These are phyloP conservation scores for Suillus alpinus DNA, from an alignment of 768 basidiomycete genomes.

Conservation along the genomic window DNA sequence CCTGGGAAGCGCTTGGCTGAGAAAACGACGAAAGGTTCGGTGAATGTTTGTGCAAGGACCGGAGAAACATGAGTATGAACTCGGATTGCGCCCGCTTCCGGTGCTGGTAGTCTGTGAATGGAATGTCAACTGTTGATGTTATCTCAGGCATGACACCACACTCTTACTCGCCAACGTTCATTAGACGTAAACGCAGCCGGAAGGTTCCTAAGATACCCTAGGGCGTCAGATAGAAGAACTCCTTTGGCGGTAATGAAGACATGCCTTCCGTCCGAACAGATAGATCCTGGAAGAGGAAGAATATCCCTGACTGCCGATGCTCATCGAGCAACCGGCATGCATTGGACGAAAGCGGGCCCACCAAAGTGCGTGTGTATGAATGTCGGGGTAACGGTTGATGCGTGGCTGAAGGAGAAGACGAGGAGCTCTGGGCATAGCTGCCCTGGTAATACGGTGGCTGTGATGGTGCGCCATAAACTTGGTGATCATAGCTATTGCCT, in stretches of 20 bases:
- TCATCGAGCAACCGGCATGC: slow-evolving; percentile 84
- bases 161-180: slow-evolving; percentile 90
- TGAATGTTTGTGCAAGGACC: slow-evolving; percentile 81
- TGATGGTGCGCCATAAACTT: slow-evolving; percentile 24
- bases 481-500: slow-evolving; percentile 17
- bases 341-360: slow-evolving; percentile 85
- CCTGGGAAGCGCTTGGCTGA: slow-evolving; percentile 95
- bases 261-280: slow-evolving; percentile 91
- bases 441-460: slow-evolving; percentile 30
- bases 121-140: slow-evolving; percentile 18
- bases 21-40: slow-evolving; percentile 81
- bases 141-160: slow-evolving; percentile 10
- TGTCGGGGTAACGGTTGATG: slow-evolving; percentile 56
- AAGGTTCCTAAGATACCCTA: slow-evolving; percentile 60
- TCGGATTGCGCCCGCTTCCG: slow-evolving; percentile 60
- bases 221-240: slow-evolving; percentile 19
- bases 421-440: slow-evolving; percentile 21
- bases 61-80: slow-evolving; percentile 71
- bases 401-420: slow-evolving; percentile 28
- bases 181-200: slow-evolving; percentile 80
- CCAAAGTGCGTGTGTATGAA: slow-evolving; percentile 82
- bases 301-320: slow-evolving; percentile 82
- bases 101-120: slow-evolving; percentile 60
- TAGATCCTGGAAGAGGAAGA: slow-evolving; percentile 93
- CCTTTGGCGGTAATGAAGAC: slow-evolving; percentile 23